These are phyloP conservation scores for Hippophae gyantsensis DNA, from an alignment of 306 rosid species.

Conservation along the genomic window DNA sequence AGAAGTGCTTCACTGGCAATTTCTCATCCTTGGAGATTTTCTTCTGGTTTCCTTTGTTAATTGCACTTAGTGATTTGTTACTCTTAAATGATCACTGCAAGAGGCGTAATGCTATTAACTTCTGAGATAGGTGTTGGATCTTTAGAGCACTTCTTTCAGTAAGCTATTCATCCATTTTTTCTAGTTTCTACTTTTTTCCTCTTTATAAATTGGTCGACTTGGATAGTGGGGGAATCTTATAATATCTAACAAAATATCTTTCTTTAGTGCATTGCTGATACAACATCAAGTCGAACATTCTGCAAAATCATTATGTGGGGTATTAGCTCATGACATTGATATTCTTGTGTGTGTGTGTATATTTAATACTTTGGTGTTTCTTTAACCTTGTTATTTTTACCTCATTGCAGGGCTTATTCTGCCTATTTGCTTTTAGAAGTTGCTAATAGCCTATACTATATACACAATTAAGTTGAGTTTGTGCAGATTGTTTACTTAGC, in stretches of 20 bases:
- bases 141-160: slow-evolving; percentile 64
- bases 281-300: slow-evolving; percentile 46
- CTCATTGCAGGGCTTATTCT: slow-evolving; percentile 52
- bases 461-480: slow-evolving; percentile 33
- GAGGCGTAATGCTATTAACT: slow-evolving; percentile 70
- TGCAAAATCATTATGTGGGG: slow-evolving; percentile 53
- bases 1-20: slow-evolving; percentile 98
- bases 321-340: slow-evolving; percentile 14
- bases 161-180: slow-evolving; percentile 22
- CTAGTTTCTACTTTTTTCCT: background rate
- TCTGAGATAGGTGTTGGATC: slow-evolving; percentile 85
- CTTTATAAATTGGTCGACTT: background rate
- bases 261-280: slow-evolving; percentile 67
- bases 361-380: slow-evolving; percentile 1
- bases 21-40: slow-evolving; percentile 75
- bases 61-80: slow-evolving; percentile 81
- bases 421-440: slow-evolving; percentile 39
- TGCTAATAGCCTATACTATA: slow-evolving; percentile 37
- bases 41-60: slow-evolving; percentile 95
- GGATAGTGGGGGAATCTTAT: slow-evolving; percentile 1
- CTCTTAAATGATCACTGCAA: slow-evolving; percentile 61
- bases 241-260: slow-evolving; percentile 19
- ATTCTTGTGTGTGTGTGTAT: background rate
- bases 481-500: slow-evolving; percentile 32
- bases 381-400: slow-evolving; percentile 4